Base-by-base conservation (phyloP, 2,329 filamentous ascomycete species). In the Talaromyces islandicus region DNA sequence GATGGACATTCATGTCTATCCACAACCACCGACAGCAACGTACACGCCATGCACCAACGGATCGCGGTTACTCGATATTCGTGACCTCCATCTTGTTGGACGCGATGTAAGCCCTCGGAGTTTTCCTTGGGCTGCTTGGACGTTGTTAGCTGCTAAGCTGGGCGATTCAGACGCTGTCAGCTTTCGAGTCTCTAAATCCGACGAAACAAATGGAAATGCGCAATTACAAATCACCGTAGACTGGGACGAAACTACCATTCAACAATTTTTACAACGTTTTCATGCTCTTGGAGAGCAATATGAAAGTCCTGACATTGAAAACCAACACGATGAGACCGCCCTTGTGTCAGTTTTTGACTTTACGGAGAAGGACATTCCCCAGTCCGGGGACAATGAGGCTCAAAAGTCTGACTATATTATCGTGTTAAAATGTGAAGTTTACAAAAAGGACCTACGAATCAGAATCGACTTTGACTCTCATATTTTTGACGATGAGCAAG, bases 381-480 rank as follows among this genome's bases (percentile, higher is more conserved):
- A 21, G 35, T 38, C 35, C 7, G 43, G 9, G n/a, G 43, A 46
- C 7, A 5, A 46, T 24, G 43, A 46, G 43, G n/a, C 21, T 14
- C 19, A 3, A 24, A 19, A 46, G 43, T 6, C 43, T 9, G 43
- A 24, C 19, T 46, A 46, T 14, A 46, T 46, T 14, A 19, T 46
- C n/a, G 43, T 46, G 9, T 46, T 46, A 19, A 46, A 46, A 46
- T 46, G 43, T n/a, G 21, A 19, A 24, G 43, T 46, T 46, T 21
- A 46, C 21, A 24, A 46, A 24, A 14, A 24, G 3, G 9, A 46
- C 43, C n/a, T 46, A 10, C 19, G 11, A 46, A 12, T 46, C 43
- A 59, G 41, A 24, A 46, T 59, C 3, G 54, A 59, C 6, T 59
- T 59, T 21, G 57, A 59, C 38, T 46, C 57, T 54, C 50, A 48